Evolutionary conservation across 2,329 filamentous ascomycete genomes (phyloP).

Genomic region (Ascochyta koolunga): DNA sequence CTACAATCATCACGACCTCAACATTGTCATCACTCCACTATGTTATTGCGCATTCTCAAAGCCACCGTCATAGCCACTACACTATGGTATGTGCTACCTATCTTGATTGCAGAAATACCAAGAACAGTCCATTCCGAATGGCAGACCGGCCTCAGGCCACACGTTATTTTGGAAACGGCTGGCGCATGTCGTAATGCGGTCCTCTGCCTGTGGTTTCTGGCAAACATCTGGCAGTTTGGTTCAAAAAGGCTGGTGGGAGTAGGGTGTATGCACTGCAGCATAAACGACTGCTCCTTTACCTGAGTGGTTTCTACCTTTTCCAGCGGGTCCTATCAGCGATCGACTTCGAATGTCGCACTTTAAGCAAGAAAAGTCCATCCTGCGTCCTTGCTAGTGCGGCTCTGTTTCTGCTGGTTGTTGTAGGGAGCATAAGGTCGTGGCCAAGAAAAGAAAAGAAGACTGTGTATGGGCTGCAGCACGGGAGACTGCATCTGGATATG

Average conservation of each 20-base stretch:
- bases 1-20: background rate
- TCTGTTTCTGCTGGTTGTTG: no score
- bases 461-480: constrained; percentile 61
- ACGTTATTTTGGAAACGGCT: background rate
- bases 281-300: no score
- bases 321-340: no score
- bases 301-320: no score
- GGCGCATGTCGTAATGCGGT: background rate
- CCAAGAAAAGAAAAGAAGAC: no score
- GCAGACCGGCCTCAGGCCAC: background rate
- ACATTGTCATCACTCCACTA: background rate
- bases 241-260: background rate
- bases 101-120: background rate
- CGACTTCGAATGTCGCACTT: no score
- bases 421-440: no score
- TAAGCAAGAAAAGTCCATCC: no score
- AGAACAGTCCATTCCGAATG: background rate
- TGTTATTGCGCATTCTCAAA: background rate
- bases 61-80: background rate
- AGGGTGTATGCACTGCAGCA: background rate
- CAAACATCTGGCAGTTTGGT: background rate
- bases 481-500: constrained; percentile 59
- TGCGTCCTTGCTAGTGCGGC: no score
- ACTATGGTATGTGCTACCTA: background rate
- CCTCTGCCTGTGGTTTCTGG: background rate